These are phyloP conservation scores for Tolypocladium nubicola DNA, from an alignment of 2,329 filamentous ascomycete genomes.

Conservation along the genomic window DNA sequence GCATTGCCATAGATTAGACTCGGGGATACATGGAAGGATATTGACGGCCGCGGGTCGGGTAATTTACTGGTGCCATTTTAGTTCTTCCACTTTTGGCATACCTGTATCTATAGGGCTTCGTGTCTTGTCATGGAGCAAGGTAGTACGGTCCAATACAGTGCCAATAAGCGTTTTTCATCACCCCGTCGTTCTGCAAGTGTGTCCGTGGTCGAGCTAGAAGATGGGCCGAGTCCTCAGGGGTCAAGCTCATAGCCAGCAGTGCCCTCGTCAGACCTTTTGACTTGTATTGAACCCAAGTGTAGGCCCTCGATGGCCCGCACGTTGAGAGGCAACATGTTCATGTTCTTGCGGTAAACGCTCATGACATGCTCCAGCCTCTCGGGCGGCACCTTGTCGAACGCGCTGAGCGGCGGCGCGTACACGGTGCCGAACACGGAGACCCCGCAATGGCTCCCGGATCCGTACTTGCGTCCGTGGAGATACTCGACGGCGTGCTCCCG, in stretches of 20 bases:
- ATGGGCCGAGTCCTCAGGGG: not conserved
- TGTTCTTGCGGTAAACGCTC: slow-evolving; percentile 11
- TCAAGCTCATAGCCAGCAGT: slow-evolving; percentile 13
- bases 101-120: not conserved
- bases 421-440: slow-evolving; percentile 15
- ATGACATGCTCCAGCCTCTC: slow-evolving; percentile 12
- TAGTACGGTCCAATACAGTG: not conserved
- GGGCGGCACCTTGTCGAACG: slow-evolving; percentile 14
- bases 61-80: not conserved
- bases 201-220: not conserved
- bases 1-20: not conserved
- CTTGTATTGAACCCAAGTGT: slow-evolving; percentile 1
- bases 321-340: slow-evolving; percentile 15
- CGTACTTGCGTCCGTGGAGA: slow-evolving; percentile 9
- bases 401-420: slow-evolving; percentile 16
- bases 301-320: slow-evolving; percentile 12
- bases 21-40: not conserved
- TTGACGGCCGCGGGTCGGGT: not conserved
- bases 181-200: not conserved
- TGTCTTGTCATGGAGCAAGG: not conserved
- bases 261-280: slow-evolving; percentile 11
- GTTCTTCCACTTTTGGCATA: not conserved
- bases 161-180: not conserved
- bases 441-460: slow-evolving; percentile 11
- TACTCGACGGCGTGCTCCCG: slow-evolving; percentile 16